phyloP scores from a whole-genome alignment of 441 rosid species.

The Erodium trifolium region DNA sequence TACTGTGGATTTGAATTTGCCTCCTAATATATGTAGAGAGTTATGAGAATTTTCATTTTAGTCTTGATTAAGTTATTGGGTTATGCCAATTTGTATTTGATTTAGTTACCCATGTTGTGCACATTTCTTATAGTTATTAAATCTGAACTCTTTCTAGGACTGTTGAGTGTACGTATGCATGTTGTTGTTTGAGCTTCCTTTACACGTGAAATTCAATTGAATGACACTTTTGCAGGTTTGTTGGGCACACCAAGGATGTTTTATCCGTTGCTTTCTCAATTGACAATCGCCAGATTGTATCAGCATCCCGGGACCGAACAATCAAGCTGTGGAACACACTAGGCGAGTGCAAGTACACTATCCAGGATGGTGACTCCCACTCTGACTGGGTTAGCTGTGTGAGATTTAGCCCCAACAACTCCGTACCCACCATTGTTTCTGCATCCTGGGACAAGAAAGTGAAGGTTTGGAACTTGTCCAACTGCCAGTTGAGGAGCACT shows the following conservation, averaged over 20 bases:
- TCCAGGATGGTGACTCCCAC: conserved; percentile 69
- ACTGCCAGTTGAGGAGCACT: conserved; percentile 71
- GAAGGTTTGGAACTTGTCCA: conserved; percentile 89
- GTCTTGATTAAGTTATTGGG: too few relatives aligned
- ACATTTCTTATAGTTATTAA: too few relatives aligned
- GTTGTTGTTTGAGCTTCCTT: not conserved
- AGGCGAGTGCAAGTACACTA: conserved; percentile 88
- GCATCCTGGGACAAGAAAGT: conserved; percentile 79
- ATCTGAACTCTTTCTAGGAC: too few relatives aligned
- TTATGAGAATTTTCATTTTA: too few relatives aligned
- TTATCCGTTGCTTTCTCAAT: conserved; percentile 83
- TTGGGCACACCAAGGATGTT: conserved; percentile 32
- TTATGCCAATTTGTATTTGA: too few relatives aligned
- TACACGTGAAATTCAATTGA: not conserved
- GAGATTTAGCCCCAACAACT: conserved; percentile 73
- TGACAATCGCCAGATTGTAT: conserved; percentile 95
- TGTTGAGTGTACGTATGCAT: not conserved
- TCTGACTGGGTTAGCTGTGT: conserved; percentile 85
- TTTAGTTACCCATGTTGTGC: too few relatives aligned
- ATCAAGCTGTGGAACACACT: conserved; percentile 90
- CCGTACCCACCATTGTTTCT: conserved; percentile 71
- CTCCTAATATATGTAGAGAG: too few relatives aligned
- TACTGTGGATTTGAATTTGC: too few relatives aligned
- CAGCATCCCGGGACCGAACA: conserved; percentile 81
- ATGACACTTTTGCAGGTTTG: conserved; percentile 28